Percentiles rank a stretch among this genome's conserved stretches.
Conservation (phyloP, 2,329 filamentous ascomycete genomes). For the Amauroascus verrucosus region DNA sequence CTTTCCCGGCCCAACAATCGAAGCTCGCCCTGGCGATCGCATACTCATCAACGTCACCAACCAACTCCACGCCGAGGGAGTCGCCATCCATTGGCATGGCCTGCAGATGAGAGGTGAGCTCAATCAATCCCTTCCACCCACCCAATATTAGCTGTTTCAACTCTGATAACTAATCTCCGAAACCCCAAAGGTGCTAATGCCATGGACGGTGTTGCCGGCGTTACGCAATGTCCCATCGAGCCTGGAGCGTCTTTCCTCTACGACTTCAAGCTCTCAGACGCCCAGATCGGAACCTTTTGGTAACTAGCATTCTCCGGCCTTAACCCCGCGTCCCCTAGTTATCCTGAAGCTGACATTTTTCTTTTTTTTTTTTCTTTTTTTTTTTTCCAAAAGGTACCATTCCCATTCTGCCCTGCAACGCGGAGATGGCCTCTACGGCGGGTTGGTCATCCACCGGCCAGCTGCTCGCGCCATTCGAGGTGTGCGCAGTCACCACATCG, state of each 20-base stretch:
- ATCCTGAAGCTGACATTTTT: background rate
- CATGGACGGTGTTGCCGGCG: conserved; percentile 41
- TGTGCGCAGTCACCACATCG: conserved; percentile 17
- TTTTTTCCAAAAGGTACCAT: conserved; percentile 25
- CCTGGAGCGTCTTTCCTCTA: conserved; percentile 45
- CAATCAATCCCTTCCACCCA: too few species aligned
- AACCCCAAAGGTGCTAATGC: conserved; percentile 18
- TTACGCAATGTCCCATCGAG: conserved; percentile 57
- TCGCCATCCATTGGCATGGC: conserved; percentile 42
- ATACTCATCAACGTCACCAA: conserved; percentile 38
- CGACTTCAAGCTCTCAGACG: conserved; percentile 30
- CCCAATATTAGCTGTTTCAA: too few species aligned
- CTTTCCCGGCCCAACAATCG: conserved; percentile 43
- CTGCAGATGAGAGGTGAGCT: conserved; percentile 32
- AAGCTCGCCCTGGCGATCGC: conserved; percentile 39
- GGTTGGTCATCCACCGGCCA: conserved; percentile 39
- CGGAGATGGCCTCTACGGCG: conserved; percentile 41
- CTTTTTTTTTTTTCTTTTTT: background rate
- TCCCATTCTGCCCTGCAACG: conserved; percentile 37
- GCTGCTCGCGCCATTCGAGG: conserved; percentile 15
- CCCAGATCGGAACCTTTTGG: conserved; percentile 41
- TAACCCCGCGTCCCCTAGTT: background rate
- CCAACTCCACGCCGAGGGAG: conserved; percentile 28
- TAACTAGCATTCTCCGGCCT: conserved; percentile 19
- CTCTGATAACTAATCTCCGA: background rate